Evolutionary conservation across 1,139 yeast genomes (phyloP), one percentile per base, ranked within the genome.

Genomic region (Hyphopichia wangnamkhiaoensis): DNA sequence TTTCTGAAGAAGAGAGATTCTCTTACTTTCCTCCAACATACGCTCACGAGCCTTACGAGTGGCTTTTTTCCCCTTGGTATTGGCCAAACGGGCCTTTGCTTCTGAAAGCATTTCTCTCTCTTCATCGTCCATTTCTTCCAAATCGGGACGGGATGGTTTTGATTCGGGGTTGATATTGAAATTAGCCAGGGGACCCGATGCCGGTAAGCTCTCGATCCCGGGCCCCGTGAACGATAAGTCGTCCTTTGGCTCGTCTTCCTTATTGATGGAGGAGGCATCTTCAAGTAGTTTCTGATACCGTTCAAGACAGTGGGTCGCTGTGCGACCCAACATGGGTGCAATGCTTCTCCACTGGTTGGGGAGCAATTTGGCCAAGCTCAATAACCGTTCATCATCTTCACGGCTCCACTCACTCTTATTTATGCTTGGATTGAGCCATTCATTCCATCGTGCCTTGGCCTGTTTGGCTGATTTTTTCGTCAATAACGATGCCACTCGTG

Each of bases 321-420:
- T 87, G 40, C 97, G 68, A 0, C 93, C 94, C 59, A 91, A 69
- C 9, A 83, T 61, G 5, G 88, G 81, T 1, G 95, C 86, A 23
- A 93, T 86, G 2, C 94, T 82, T 35, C 95, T 74, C 98, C 98
- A 93, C 62, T 91, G 98, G 44, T 91, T 90, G 2, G 98, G 98
- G 54, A 91, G 68, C 24, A 82, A 59, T 49, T 79, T 78, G 0
- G 87, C 91, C 46, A 89, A 54, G 34, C 76, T 74, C 41, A 91
- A 60, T 36, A 93, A 68, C 56, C 78, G 76, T 38, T 79, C 83
- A 58, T 93, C 98, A 42, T 91, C 96, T 24, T 81, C 84, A 23
- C 75, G 66, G 0, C 84, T 65, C 95, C 98, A 93, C 31, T 74
- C 82, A 0, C 64, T 46, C 48, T 81, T 80, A 50, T 76, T 71